A percentile compares a stretch with the other conserved stretches of the same genome.
Evolutionary conservation across 2,329 filamentous ascomycete species (phyloP).

Genomic region (Fusarium stilboides): DNA sequence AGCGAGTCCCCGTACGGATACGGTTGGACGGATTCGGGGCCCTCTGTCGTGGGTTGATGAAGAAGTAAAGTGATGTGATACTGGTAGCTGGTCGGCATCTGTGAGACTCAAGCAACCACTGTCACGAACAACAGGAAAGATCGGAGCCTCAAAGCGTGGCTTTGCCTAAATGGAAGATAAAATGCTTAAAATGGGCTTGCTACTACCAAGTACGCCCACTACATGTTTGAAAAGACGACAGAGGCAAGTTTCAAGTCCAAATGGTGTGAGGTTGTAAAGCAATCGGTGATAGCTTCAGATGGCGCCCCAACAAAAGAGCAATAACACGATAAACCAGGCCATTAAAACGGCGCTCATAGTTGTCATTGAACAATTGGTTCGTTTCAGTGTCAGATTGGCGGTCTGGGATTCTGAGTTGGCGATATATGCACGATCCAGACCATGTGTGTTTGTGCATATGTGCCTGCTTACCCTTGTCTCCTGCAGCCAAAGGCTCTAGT

Average conservation of each 20-base stretch:
- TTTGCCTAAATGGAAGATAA: too few relatives aligned
- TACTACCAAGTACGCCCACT: not conserved
- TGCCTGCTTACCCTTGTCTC: conserved; percentile 36
- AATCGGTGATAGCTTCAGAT: conserved; percentile 11
- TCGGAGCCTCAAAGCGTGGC: too few relatives aligned
- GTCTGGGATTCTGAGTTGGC: conserved; percentile 50
- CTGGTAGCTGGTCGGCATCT: too few relatives aligned
- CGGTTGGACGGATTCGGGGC: not conserved
- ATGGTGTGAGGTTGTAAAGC: conserved; percentile 5
- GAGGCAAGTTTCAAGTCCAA: not conserved
- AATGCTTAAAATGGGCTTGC: not conserved
- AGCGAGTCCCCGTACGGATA: not conserved
- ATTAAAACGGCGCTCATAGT: conserved; percentile 11
- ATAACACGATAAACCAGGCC: conserved; percentile 34
- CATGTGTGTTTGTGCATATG: conserved; percentile 26
- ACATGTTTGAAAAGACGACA: not conserved
- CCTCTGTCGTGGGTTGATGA: not conserved
- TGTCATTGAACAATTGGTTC: conserved; percentile 39
- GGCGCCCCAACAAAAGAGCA: conserved; percentile 25
- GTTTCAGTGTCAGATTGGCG: conserved; percentile 41
- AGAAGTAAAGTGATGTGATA: not conserved
- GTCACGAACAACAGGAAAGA: too few relatives aligned
- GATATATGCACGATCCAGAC: conserved; percentile 44
- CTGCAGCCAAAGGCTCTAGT: conserved; percentile 30
- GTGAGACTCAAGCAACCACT: too few relatives aligned